Conservation (phyloP, 352 stramenopile species). For the Globisporangium splendens region DNA sequence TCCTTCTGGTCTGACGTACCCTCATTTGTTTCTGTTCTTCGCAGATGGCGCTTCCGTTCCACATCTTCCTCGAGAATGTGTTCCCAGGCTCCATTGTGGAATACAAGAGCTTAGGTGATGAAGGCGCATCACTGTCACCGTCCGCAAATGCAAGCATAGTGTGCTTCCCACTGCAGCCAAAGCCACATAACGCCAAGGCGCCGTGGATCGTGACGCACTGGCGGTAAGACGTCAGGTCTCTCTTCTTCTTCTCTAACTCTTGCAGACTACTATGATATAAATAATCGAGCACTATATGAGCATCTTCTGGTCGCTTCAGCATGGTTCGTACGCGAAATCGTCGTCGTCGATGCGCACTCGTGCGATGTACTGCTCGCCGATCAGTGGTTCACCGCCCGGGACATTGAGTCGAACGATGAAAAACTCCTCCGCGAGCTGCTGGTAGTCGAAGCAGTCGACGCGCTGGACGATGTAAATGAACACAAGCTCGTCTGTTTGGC, state of each 20-base stretch:
- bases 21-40: background rate
- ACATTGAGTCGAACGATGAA: slow-evolving; percentile 91
- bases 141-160: slow-evolving; percentile 48
- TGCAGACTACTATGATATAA: too few species aligned
- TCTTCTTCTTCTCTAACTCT: too few species aligned
- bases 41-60: slow-evolving; percentile 36
- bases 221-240: slow-evolving; percentile 1
- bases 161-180: slow-evolving; percentile 77
- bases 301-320: slow-evolving; percentile 15
- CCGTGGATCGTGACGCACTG: slow-evolving; percentile 52
- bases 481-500: slow-evolving; percentile 39
- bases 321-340: slow-evolving; percentile 71
- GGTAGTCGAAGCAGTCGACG: slow-evolving; percentile 66
- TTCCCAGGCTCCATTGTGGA: slow-evolving; percentile 63
- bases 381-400: slow-evolving; percentile 83
- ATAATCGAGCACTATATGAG: too few species aligned
- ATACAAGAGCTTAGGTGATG: slow-evolving; percentile 43
- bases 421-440: slow-evolving; percentile 78
- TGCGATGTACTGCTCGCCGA: slow-evolving; percentile 89
- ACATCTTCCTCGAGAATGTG: slow-evolving; percentile 37
- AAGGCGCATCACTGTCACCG: slow-evolving; percentile 3
- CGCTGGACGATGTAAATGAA: slow-evolving; percentile 79
- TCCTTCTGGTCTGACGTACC: background rate
- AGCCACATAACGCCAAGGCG: slow-evolving; percentile 54
- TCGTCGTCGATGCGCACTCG: slow-evolving; percentile 92